Evolutionary conservation across 1,284 basidiomycete species (phyloP), one percentile per base, ranked within the genome.

Genomic region (Melampsora americana): DNA sequence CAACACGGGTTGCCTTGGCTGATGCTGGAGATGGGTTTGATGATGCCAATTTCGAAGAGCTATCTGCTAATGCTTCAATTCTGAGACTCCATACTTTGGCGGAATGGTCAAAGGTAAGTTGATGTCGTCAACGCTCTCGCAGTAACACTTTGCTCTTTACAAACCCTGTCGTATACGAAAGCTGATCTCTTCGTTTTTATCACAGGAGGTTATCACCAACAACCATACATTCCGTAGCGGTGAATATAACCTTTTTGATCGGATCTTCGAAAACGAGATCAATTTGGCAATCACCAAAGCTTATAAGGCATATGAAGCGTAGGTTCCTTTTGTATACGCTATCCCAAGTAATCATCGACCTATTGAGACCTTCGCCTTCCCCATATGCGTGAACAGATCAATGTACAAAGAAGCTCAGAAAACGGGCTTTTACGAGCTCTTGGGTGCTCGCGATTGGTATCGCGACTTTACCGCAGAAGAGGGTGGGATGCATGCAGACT

Each of bases 41-140:
- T 83, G 95, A 99, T 84, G 92, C 90, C 72, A 99, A 98, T 86
- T 99, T 99, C 81, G 96, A 99, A 83, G 96, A 99, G 87, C 93
- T 94, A 85, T 93, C 92, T 14, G 96, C 96, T 23, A 99, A 99
- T 82, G 95, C 96, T 26, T 95, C 94, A 80, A 99, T 99, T 82
- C 85, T 99, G 81, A 89, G 96, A 78, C 85, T 99, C 78, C 91
- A 95, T 84, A 99, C 95, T 0, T 86, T 97, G 79, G 87, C 94
- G 79, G 87, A 87, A 7, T 99, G 95, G 95, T 95, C 92, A 80
- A 90, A 94, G 84, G 93, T 92, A 77, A 77, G 88, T 78, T 80
- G 12, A 50, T 32, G n/a, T 26, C 20, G n/a, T 56, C 6, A 23
- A 9, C 44, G 18, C 35, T 46, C 6, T 46, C 18, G 28, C 6